Base-by-base conservation (phyloP, 257 asterid species). In the Handroanthus guayacan region DNA sequence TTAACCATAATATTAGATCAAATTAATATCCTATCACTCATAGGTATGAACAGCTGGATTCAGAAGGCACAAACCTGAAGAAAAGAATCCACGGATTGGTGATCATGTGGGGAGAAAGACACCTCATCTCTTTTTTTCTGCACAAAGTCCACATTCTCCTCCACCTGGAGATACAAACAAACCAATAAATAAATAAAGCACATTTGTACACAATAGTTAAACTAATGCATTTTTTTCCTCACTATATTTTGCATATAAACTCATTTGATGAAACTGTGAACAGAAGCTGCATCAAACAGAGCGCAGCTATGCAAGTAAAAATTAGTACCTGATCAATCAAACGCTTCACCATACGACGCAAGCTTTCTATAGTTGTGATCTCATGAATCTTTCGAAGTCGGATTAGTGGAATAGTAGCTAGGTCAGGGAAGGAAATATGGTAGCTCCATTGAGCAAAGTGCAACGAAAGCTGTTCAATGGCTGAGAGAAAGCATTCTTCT, bases 361-460 rank as follows among this genome's bases (percentile, higher is more conserved):
- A 57, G 77, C 90, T 88, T 78, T 93, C 99, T 54, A 74, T 25
- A 62, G 81, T 80, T 17, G 91, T 80, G 69, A 43, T 64, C 76
- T 89, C 97, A 34, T 69, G 85, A 79, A 90, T 86, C 85, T 83
- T 93, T 62, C 86, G 83, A 82, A 95, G 79, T 71, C 86, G 85
- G 74, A 90, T 84, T 44, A 95, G 88, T 36, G 99, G 97, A 78
- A 89, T 83, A 67, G 90, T 84, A 78, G 98, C 97, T 45, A 95
- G 82, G 73, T 93, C 99, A 2, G 98, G 97, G 79, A 91, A 95
- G 54, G 98, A 89, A 67, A 95, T 90, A 78, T 95, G 97, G 78
- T 69, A 81, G 84, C 97, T 84, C 99, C 99, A 95, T 70, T 90
- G 97, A 69, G 91, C 71, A 79, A 93, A 95, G 90, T 93, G 97